phyloP scores from a whole-genome alignment of 306 rosid genomes.

The Dalbergia cochinchinensis region DNA sequence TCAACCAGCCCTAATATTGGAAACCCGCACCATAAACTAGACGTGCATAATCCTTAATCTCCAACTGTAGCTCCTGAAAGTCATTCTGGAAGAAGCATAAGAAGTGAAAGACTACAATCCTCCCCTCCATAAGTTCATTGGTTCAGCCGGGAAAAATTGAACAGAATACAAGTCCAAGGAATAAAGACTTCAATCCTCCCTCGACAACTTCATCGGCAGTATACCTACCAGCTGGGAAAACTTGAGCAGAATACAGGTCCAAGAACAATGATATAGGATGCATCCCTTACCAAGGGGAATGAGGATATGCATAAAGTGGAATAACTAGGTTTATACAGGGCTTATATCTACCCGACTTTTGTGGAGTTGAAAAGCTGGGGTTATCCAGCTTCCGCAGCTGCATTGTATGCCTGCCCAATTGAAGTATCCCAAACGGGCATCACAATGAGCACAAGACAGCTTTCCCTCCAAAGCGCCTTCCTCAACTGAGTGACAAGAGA shows the following conservation, averaged over 20 bases:
- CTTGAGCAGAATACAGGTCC: constrained; percentile 41
- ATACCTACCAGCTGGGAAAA: constrained; percentile 45
- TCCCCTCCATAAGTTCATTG: constrained; percentile 18
- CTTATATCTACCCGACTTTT: constrained; percentile 83
- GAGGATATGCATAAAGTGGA: constrained; percentile 28
- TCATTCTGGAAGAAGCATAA: constrained; percentile 39
- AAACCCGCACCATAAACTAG: constrained; percentile 30
- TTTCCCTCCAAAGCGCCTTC: constrained; percentile 97
- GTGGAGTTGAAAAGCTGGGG: constrained; percentile 97
- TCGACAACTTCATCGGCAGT: constrained; percentile 27
- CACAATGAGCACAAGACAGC: constrained; percentile 85
- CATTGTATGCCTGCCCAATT: constrained; percentile 96
- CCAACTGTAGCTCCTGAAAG: constrained; percentile 30
- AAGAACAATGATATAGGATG: constrained; percentile 21
- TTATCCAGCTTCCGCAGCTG: constrained; percentile 99
- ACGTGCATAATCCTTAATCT: constrained; percentile 43
- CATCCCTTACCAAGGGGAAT: background rate
- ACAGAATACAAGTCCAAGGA: constrained; percentile 31
- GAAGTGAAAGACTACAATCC: constrained; percentile 27
- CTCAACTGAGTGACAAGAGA: constrained; percentile 68
- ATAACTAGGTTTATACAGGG: constrained; percentile 53
- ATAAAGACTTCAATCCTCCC: constrained; percentile 36
- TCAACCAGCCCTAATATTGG: constrained; percentile 24
- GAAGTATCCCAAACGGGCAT: constrained; percentile 94
- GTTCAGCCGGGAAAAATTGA: constrained; percentile 45